Base-by-base conservation (phyloP, 805 yeast species). In the Lipomyces anomalus region DNA sequence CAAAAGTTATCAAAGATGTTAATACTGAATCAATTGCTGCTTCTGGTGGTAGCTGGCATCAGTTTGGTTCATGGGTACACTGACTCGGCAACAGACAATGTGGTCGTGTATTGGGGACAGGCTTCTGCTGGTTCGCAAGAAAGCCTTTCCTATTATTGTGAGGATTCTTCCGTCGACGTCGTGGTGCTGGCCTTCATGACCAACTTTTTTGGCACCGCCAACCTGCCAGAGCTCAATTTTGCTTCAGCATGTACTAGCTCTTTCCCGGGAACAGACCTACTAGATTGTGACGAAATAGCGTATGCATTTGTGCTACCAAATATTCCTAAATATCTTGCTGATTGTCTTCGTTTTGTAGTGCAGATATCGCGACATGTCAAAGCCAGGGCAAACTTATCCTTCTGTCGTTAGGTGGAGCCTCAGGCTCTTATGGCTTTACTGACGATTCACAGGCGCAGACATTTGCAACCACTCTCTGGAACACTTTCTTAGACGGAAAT, bases 71-170 rank as follows among this genome's bases (percentile, higher is more conserved):
- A 9, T 44, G 48, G 43, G 71, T 67, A 64, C 52, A 57, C 70
- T 6, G 45, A 62, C 17, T 41, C 47, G 16, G 64, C 78, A 29
- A 70, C 73, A 36, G 60, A 70, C 40, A 81, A 83, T 55, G 78
- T 84, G 35, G 94, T 81, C 22, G 71, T 83, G 6, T 85, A 85
- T 66, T 85, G 95, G 95, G 95, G 95, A 39, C 95, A 85, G 64
- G 73, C 76, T 53, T 78, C 88, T 6, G 79, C 75, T 17, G 84
- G 84, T 4, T 60, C 71, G 7, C 79, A 76, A 56, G 60, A 67
- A 16, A 57, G 60, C 5, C 61, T 77, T 16, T 54, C 72, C 2
- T 63, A 69, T 42, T 84, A 84, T 68, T 86, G 95, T 70, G 68
- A 71, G 47, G 70, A 76, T 38, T 75, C 74, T 48, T 69, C 76